Conservation (phyloP, 495 filamentous ascomycete species). For the Lophium mytilinum region DNA sequence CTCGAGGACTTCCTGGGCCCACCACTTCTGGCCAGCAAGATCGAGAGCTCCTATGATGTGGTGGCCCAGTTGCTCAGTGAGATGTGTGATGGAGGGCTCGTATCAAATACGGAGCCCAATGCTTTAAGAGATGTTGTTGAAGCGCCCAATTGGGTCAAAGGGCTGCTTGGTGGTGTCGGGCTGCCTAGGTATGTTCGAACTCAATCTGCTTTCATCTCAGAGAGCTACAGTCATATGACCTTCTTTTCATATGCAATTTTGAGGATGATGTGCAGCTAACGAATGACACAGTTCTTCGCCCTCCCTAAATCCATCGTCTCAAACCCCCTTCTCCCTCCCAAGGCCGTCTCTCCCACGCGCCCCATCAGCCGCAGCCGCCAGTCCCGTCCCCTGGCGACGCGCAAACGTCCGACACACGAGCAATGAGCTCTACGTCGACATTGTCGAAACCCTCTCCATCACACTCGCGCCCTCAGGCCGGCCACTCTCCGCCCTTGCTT, state of each 20-base stretch:
- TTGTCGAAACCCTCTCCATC: constrained; percentile 82
- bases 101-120: constrained; percentile 88
- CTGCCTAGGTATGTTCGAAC: constrained; percentile 52
- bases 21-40: constrained; percentile 75
- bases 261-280: background rate
- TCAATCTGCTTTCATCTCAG: background rate
- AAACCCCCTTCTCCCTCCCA: constrained; percentile 17
- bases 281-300: constrained; percentile 34
- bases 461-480: constrained; percentile 84
- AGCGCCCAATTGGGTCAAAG: constrained; percentile 80
- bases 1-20: constrained; percentile 91
- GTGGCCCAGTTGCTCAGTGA: constrained; percentile 88
- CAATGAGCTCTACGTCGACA: constrained; percentile 95
- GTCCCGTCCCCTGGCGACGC: constrained; percentile 72
- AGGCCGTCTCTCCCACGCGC: constrained; percentile 1
- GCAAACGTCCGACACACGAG: constrained; percentile 91
- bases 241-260: background rate
- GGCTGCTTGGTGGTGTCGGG: constrained; percentile 79
- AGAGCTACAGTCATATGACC: background rate
- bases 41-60: constrained; percentile 87
- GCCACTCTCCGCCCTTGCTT: constrained; percentile 75
- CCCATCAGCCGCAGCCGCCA: constrained; percentile 35
- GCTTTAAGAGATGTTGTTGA: constrained; percentile 86
- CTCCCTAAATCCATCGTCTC: constrained; percentile 22
- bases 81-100: constrained; percentile 91